Evolutionary conservation across 2,329 filamentous ascomycete genomes (phyloP), one percentile per base, ranked within the genome.

Genomic region (Knufia fluminis): DNA sequence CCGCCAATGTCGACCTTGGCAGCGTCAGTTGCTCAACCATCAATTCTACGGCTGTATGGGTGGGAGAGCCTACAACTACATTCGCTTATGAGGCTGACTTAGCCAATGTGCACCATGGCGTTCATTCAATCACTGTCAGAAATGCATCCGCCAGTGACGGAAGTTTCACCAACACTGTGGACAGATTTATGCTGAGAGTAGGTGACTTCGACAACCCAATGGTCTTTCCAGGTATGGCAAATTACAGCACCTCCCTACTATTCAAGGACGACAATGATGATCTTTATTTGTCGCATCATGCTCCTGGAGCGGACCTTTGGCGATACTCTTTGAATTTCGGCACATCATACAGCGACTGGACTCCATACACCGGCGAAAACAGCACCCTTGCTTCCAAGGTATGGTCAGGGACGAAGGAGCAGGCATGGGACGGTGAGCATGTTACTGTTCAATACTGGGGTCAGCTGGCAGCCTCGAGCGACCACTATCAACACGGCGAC

Each of bases 401-500:
- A 1, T 79, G 76, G 76, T 65, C 63, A 4, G 76, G 76, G 17
- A 71, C 71, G 1, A 61, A 66, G 6, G 54, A 62, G 4, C 75
- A 79, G 58, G 62, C 60, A 20, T 79, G 76, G 76, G 51, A 64
- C 2, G 76, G 75, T 35, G 68, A 77, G 31, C 76, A 79, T 57
- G 66, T 79, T 22, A 69, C 71, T 39, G 67, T 77, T 14, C 74
- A 78, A 54, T 79, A 78, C 61, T 79, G 69, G 71, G 74, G 70
- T 54, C 62, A 66, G 48, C 61, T 70, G 38, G 64, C 72, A 19
- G 73, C 73, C 2, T 77, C 73, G 52, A 73, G 71, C 54, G 66
- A 69, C 46, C 72, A 76, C 54, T 59, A 75, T 8, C 72, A 78
- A 57, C 72, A 78, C 54, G 70, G 68, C 32, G 76, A 79, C 61